These are phyloP conservation scores for Capronia epimyces DNA, from an alignment of 2,329 filamentous ascomycete genomes.

Conservation along the genomic window DNA sequence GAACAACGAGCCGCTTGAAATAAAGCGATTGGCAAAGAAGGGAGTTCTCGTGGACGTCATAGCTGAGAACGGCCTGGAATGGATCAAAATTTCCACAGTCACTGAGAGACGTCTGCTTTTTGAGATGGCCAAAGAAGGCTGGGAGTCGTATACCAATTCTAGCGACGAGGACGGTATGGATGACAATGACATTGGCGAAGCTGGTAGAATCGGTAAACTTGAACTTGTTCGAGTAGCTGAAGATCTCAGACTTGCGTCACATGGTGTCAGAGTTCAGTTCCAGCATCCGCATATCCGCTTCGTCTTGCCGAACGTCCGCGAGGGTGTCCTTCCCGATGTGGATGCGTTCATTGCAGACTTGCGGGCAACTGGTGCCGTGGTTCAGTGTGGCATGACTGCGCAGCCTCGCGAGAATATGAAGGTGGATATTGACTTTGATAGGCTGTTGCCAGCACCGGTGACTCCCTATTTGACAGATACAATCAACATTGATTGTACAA, in stretches of 20 bases:
- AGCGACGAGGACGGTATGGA: constrained; percentile 33
- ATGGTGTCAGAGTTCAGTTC: constrained; percentile 52
- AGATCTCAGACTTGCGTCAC: constrained; percentile 54
- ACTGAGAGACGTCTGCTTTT: constrained; percentile 60
- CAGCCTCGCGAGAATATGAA: background rate
- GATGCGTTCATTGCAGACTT: constrained; percentile 54
- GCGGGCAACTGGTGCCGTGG: constrained; percentile 44
- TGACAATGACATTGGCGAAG: constrained; percentile 28
- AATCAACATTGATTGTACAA: constrained; percentile 52
- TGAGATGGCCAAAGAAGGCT: constrained; percentile 64
- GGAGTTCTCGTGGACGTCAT: constrained; percentile 61
- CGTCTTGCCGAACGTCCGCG: constrained; percentile 55
- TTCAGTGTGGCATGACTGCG: constrained; percentile 33
- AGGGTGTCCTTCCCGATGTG: constrained; percentile 49
- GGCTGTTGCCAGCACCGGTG: constrained; percentile 16
- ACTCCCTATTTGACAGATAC: constrained; percentile 40
- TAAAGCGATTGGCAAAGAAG: constrained; percentile 33
- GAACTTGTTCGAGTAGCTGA: constrained; percentile 57
- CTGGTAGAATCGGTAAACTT: constrained; percentile 45
- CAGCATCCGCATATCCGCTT: constrained; percentile 55
- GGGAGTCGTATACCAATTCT: constrained; percentile 46
- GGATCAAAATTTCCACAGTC: constrained; percentile 64
- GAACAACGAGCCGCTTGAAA: background rate
- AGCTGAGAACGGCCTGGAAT: constrained; percentile 56
- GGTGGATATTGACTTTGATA: constrained; percentile 9